These are phyloP conservation scores for Berberis thunbergii DNA, from an alignment of 164 flowering plant genomes.

Conservation along the genomic window DNA sequence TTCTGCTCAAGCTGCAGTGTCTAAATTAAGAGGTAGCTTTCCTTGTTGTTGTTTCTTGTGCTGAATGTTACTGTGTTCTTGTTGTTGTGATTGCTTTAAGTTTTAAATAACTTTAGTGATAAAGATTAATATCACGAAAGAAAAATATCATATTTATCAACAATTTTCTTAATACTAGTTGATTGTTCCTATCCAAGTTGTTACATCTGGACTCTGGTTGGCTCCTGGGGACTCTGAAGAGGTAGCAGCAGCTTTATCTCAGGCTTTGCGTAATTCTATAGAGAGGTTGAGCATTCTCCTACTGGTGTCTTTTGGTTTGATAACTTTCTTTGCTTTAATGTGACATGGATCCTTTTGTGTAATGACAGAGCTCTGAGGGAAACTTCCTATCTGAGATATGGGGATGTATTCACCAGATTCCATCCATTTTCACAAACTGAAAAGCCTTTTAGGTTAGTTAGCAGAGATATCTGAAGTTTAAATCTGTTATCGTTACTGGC, in stretches of 20 bases:
- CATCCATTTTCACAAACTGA: constrained; percentile 52
- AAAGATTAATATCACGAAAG: too few relatives aligned
- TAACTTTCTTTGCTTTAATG: not conserved
- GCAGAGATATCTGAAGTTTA: not conserved
- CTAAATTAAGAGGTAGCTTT: constrained; percentile 70
- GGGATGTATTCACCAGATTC: constrained; percentile 79
- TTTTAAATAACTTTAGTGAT: not conserved
- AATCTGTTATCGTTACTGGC: not conserved
- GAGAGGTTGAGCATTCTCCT: constrained; percentile 53
- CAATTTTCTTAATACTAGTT: not conserved
- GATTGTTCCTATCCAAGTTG: constrained; percentile 31
- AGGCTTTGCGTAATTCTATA: constrained; percentile 76
- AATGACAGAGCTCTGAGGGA: constrained; percentile 62
- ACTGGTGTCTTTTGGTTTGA: not conserved
- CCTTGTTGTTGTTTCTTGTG: not conserved
- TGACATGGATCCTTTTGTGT: constrained; percentile 6
- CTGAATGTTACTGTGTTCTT: not conserved
- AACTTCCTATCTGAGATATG: constrained; percentile 77
- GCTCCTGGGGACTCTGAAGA: constrained; percentile 99
- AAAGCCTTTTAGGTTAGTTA: constrained; percentile 62
- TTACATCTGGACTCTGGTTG: constrained; percentile 84
- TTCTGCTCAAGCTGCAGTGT: constrained; percentile 66
- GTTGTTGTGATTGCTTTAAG: not conserved
- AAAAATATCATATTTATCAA: too few relatives aligned
- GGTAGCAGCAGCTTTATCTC: constrained; percentile 85